Base-by-base conservation (phyloP, 257 asterid species). In the Ballota nigra region DNA sequence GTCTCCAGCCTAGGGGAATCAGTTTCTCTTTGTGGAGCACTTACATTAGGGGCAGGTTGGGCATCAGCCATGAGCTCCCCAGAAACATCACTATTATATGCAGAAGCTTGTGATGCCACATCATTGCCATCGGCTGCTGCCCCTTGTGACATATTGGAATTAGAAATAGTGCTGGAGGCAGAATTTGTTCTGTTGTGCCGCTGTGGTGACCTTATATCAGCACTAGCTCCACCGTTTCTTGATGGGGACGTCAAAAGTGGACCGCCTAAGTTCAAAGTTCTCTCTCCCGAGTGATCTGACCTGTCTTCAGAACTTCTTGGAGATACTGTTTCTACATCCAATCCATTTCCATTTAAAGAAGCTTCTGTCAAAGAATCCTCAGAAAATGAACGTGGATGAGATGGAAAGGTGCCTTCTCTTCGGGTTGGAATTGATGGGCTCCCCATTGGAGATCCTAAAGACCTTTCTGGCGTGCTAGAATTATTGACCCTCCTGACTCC, bases 241-340 rank as follows among this genome's bases (percentile, higher is more conserved):
- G 89, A 63, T 61, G 87, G 83, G 16, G 91, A 81, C 66, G 69
- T 56, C 62, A 77, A 57, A 41, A 40, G 66, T 34, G 61, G 75
- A 75, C 82, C 85, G 49, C 79, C 80, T 63, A 77, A 61, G 73
- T 74, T 73, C 81, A 72, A 51, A 64, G 55, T 74, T 71, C 89
- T 86, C 72, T 91, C 95, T 47, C 84, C 92, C 6, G 96, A 86
- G 79, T 78, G 84, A 40, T 86, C 86, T 73, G 83, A 69, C 78
- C 79, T 77, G 75, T 84, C 96, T 4, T 75, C 89, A 57, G 88
- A 76, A 67, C 85, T 76, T 81, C 86, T 75, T n/a, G 73, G 80
- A 47, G 84, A 80, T 38, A 82, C 74, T 67, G 84, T 81, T 64
- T 80, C 90, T 18, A 28, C 68, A 79, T 84, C 91, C 70, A 82